Percentiles rank a stretch among this genome's conserved stretches.
These are phyloP conservation scores for Saksenaea oblongispora DNA, from an alignment of 371 early-diverging fungal species.

Conservation along the genomic window DNA sequence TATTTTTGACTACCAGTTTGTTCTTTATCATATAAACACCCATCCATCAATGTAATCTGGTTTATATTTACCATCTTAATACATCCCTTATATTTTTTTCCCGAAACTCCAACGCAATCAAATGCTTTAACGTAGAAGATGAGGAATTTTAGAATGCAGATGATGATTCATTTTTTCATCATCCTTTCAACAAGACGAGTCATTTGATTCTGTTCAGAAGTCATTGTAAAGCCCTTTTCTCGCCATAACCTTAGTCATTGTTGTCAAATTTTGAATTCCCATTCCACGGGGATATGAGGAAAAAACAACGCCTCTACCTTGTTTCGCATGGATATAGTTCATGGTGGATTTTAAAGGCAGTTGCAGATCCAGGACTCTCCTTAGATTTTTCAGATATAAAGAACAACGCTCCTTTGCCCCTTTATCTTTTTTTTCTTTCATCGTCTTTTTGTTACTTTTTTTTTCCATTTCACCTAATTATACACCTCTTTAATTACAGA, in stretches of 20 bases:
- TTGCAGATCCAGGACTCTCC: constrained; percentile 6
- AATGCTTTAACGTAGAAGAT: too few relatives aligned
- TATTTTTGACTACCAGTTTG: neutral
- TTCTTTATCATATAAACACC: neutral
- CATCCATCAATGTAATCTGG: neutral
- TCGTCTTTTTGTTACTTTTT: constrained; percentile 2
- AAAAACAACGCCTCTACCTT: neutral
- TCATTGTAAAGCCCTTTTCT: too few relatives aligned
- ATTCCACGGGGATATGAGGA: too few relatives aligned
- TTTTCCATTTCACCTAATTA: neutral
- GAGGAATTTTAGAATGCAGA: too few relatives aligned
- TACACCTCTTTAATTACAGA: neutral
- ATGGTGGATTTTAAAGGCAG: neutral
- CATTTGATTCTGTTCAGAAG: too few relatives aligned
- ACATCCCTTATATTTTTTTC: neutral
- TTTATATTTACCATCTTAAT: neutral
- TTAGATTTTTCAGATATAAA: constrained; percentile 5
- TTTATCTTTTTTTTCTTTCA: neutral
- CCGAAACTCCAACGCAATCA: neutral
- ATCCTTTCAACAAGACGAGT: too few relatives aligned
- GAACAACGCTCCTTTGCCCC: constrained; percentile 5
- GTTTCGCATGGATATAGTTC: neutral
- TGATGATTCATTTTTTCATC: too few relatives aligned
- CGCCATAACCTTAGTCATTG: too few relatives aligned
- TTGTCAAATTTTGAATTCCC: too few relatives aligned